These are phyloP conservation scores for Talaromyces amestolkiae DNA, from an alignment of 2,329 filamentous ascomycete species.

Conservation along the genomic window DNA sequence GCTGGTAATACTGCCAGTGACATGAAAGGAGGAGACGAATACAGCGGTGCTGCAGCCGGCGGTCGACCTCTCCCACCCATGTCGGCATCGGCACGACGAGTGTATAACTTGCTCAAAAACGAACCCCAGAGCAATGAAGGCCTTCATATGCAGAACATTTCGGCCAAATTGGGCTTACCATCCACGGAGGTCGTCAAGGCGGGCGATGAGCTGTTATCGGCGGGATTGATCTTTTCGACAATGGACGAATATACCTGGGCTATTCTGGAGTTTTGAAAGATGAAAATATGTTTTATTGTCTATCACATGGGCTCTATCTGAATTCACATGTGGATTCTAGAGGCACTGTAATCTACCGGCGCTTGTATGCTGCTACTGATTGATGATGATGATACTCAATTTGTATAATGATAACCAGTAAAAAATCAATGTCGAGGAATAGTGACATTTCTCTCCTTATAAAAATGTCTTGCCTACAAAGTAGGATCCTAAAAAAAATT, in stretches of 20 bases:
- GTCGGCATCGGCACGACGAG: slow-evolving; percentile 60
- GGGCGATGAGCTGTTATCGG: slow-evolving; percentile 73
- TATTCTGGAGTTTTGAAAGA: slow-evolving; percentile 60
- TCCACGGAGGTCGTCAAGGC: slow-evolving; percentile 69
- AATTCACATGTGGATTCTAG: neutral
- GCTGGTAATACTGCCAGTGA: slow-evolving; percentile 36
- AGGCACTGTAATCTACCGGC: neutral
- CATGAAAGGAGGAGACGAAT: slow-evolving; percentile 47
- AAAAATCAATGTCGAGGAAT: too few species aligned
- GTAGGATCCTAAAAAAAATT: neutral
- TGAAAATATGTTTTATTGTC: neutral
- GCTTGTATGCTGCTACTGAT: slow-evolving; percentile 5
- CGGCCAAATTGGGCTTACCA: slow-evolving; percentile 62
- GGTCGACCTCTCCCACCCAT: slow-evolving; percentile 48
- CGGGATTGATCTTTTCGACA: slow-evolving; percentile 82
- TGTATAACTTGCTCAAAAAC: slow-evolving; percentile 68
- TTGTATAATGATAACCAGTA: slow-evolving; percentile 1
- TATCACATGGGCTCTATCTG: neutral
- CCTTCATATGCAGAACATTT: slow-evolving; percentile 75
- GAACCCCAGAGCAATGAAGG: slow-evolving; percentile 75
- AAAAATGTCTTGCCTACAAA: neutral
- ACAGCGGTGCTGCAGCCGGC: slow-evolving; percentile 26
- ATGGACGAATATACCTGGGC: slow-evolving; percentile 92
- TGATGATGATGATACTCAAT: slow-evolving; percentile 7
- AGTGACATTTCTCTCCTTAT: too few species aligned